Conservation (phyloP, 768 basidiomycete species). For the Daedaleopsis sinensis region DNA sequence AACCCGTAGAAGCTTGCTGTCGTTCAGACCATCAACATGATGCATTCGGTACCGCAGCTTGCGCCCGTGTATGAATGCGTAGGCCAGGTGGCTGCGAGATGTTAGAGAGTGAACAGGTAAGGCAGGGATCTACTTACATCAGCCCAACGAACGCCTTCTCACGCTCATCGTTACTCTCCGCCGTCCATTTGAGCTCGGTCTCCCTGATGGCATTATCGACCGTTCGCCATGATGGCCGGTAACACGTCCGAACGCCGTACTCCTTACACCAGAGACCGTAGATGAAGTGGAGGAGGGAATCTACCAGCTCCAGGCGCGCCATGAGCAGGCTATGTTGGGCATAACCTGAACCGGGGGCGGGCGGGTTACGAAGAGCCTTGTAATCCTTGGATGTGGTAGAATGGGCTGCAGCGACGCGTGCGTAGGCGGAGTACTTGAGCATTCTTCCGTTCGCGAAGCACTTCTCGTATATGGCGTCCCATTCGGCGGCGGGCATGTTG, state of each 20-base stretch:
- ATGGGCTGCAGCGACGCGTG: constrained; percentile 76
- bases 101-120: constrained; percentile 9
- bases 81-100: constrained; percentile 69
- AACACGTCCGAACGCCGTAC: constrained; percentile 55
- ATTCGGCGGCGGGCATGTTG: constrained; percentile 46
- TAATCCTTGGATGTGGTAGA: constrained; percentile 66
- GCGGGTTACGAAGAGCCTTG: constrained; percentile 63
- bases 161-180: constrained; percentile 47
- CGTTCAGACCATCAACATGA: constrained; percentile 26
- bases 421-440: constrained; percentile 85
- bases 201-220: constrained; percentile 70
- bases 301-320: constrained; percentile 77
- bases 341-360: constrained; percentile 66
- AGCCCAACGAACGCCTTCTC: constrained; percentile 72
- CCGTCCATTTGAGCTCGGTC: constrained; percentile 71
- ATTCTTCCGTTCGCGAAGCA: constrained; percentile 71
- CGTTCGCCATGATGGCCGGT: constrained; percentile 65
- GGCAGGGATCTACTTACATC: constrained; percentile 58
- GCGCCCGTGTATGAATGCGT: constrained; percentile 68
- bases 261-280: constrained; percentile 85
- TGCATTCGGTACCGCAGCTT: constrained; percentile 46
- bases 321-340: constrained; percentile 77
- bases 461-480: constrained; percentile 65
- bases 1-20: constrained; percentile 11
- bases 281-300: constrained; percentile 82